phyloP scores from a whole-genome alignment of 2,329 filamentous ascomycete species.

The Pseudopyrenochaeta lycopersici region DNA sequence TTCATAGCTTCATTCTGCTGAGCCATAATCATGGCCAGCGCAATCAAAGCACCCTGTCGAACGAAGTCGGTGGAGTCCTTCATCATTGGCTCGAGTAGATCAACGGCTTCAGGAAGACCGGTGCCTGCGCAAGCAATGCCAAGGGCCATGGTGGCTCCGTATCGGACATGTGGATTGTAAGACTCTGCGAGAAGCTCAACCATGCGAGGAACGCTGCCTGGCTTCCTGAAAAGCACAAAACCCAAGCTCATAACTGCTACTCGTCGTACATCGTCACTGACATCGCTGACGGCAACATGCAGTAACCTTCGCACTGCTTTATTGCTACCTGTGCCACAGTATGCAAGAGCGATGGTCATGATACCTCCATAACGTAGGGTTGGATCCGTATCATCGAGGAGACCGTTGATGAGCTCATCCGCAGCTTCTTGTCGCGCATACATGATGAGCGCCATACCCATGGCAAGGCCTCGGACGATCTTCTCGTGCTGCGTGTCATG shows the following conservation, averaged over 20 bases:
- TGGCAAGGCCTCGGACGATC: conserved; percentile 92
- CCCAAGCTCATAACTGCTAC: conserved; percentile 97
- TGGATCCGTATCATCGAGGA: conserved; percentile 92
- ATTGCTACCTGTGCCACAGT: conserved; percentile 97
- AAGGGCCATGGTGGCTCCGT: conserved; percentile 97
- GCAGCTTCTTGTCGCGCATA: conserved; percentile 94
- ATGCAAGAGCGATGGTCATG: conserved; percentile 97
- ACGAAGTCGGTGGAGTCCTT: conserved; percentile 99
- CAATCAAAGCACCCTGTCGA: conserved; percentile 92
- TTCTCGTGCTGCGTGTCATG: conserved; percentile 99
- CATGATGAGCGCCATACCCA: conserved; percentile 99
- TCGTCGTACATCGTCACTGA: conserved; percentile 95
- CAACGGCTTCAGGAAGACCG: conserved; percentile 93
- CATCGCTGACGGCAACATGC: conserved; percentile 96
- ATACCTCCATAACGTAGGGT: conserved; percentile 96
- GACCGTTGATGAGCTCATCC: conserved; percentile 91
- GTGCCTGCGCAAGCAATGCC: conserved; percentile 98
- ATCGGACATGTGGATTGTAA: conserved; percentile 98
- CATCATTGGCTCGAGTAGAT: conserved; percentile 97
- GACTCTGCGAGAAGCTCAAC: conserved; percentile 97
- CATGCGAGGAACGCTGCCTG: conserved; percentile 96
- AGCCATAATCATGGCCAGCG: conserved; percentile 97
- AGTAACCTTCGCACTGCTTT: conserved; percentile 96
- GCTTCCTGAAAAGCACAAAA: conserved; percentile 98
- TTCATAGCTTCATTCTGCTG: conserved; percentile 99